A percentile compares a stretch with the other conserved stretches of the same genome.
Conservation (phyloP, 2,329 filamentous ascomycete genomes). For the Xylariaceae sp. region DNA sequence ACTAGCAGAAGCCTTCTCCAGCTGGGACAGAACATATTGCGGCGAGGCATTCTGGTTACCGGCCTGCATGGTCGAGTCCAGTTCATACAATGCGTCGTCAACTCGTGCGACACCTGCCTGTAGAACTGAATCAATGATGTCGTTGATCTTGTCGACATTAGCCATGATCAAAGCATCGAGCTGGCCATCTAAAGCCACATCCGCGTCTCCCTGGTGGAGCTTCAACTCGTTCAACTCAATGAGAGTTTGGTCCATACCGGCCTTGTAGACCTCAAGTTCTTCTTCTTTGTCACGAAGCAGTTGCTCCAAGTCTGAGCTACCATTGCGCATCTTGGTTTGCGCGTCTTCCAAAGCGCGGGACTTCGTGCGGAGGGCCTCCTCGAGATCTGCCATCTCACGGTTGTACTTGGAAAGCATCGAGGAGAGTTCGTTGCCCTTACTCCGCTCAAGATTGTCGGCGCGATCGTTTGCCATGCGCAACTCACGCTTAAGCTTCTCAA, state of each 20-base stretch:
- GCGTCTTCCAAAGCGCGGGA: constrained; percentile 80
- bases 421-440: constrained; percentile 92
- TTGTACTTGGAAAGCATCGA: constrained; percentile 95
- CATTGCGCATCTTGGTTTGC: constrained; percentile 70
- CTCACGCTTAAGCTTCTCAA: constrained; percentile 92
- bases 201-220: constrained; percentile 67
- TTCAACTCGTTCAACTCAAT: constrained; percentile 87
- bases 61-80: constrained; percentile 96
- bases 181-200: constrained; percentile 79
- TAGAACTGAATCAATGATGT: constrained; percentile 94
- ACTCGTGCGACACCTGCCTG: constrained; percentile 90
- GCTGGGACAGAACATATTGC: constrained; percentile 89
- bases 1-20: constrained; percentile 90
- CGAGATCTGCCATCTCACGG: constrained; percentile 91
- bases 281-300: constrained; percentile 91
- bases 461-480: constrained; percentile 86
- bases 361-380: constrained; percentile 87
- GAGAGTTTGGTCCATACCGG: constrained; percentile 93
- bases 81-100: constrained; percentile 92
- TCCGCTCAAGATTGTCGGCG: constrained; percentile 84
- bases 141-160: constrained; percentile 88
- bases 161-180: constrained; percentile 84
- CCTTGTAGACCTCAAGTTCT: constrained; percentile 96
- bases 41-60: constrained; percentile 97
- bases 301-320: constrained; percentile 78